A percentile compares a stretch with the other conserved stretches of the same genome.
Evolutionary conservation across 768 basidiomycete species (phyloP).

Genomic region (Agrocybe praecox): DNA sequence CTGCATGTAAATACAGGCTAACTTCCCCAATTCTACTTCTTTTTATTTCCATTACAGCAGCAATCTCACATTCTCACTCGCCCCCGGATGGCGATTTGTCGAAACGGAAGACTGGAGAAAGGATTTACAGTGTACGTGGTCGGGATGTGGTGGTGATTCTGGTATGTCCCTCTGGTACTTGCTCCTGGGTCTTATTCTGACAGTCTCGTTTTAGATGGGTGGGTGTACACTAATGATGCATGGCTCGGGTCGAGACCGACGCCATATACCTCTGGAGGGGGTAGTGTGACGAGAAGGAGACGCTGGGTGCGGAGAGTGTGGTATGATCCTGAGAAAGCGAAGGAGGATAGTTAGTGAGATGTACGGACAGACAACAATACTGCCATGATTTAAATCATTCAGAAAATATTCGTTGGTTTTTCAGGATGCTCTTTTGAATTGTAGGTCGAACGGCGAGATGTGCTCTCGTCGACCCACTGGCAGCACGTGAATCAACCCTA

Average conservation of each 20-base stretch:
- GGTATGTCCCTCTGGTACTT: slow-evolving; percentile 15
- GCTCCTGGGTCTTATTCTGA: not conserved
- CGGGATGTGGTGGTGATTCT: slow-evolving; percentile 35
- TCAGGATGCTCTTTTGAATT: too few species aligned
- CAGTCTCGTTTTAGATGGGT: slow-evolving; percentile 61
- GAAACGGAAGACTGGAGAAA: slow-evolving; percentile 78
- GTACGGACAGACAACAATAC: not conserved
- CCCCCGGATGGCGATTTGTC: slow-evolving; percentile 73
- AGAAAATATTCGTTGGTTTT: too few species aligned
- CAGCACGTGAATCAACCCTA: too few species aligned
- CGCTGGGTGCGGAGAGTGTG: slow-evolving; percentile 77
- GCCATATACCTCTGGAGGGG: slow-evolving; percentile 45
- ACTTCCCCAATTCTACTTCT: not conserved
- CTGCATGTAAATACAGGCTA: not conserved
- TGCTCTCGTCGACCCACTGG: too few species aligned
- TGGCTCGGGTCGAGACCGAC: slow-evolving; percentile 59
- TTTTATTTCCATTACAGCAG: slow-evolving; percentile 47
- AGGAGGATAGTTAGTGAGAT: slow-evolving; percentile 12
- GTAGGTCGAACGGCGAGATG: too few species aligned
- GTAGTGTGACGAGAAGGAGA: slow-evolving; percentile 63
- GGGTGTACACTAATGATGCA: slow-evolving; percentile 80
- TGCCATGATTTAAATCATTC: not conserved
- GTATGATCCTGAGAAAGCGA: slow-evolving; percentile 32
- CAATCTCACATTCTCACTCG: slow-evolving; percentile 80
- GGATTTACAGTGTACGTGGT: slow-evolving; percentile 64